Base-by-base conservation (phyloP, 1,139 yeast species). In the Kurtzmaniella quercitrusa region DNA sequence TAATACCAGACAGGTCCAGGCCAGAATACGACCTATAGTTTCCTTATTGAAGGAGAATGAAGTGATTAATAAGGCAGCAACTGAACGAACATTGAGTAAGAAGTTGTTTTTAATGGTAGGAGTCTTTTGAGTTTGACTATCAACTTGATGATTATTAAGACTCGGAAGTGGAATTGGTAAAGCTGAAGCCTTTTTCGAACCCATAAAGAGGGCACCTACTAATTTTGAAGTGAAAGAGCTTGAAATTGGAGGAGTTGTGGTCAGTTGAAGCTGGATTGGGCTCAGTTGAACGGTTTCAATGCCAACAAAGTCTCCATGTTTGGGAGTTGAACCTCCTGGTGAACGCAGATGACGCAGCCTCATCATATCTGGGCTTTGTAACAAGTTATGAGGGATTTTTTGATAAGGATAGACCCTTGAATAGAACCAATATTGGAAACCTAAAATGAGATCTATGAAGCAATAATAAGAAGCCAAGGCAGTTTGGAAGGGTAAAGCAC, bases 1-100 rank as follows among this genome's bases (percentile, higher is more conserved):
- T 45, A 86, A 76, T 3, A 63, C 52, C 0, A 94, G 85, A 49
- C 95, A 88, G 1, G 74, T 55, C 94, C 96, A 90, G 0, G 96
- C 91, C 46, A 82, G 68, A 0, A 75, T 42, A 9, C 66, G 58
- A 0, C 94, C 95, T 38, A 61, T 40, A 59, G 7, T 37, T 23
- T 41, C 44, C 23, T 34, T 31, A 3, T 31, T 31, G 14, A 27
- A 5, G 14, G 31, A 27, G 14, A 27, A 11, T 10, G 31, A 6
- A 11, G 14, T 27, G 31, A 27, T 6, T 27, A n/a, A 10, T 6
- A 27, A 3, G 31, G 31, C 7, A 5, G 10, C 31, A 11, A n/a
- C 31, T 5, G 31, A 7, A n/a, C 31, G 31, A 10, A 27, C 14
- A 11, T 27, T 27, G 14, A 10, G n/a, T 4, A 27, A 43, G 2